A percentile compares a stretch with the other conserved stretches of the same genome.
These are phyloP conservation scores for Plasmodium gonderi DNA, from an alignment of 169 alveolate species.

Conservation along the genomic window DNA sequence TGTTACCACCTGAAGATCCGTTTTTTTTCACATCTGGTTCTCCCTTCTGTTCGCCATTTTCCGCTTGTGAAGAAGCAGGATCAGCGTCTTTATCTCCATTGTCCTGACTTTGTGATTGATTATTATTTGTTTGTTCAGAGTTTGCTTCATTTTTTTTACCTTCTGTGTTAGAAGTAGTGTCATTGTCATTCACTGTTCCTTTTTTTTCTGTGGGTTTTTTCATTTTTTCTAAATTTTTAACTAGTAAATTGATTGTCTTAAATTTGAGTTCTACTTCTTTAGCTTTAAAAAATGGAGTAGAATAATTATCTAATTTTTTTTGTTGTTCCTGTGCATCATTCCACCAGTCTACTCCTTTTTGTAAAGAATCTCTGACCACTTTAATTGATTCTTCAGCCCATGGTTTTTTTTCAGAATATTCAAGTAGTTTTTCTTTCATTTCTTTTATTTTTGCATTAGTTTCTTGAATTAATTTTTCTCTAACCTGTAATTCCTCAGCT, in stretches of 20 bases:
- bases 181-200: background rate
- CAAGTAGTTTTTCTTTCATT: slow-evolving; percentile 34
- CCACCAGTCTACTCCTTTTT: slow-evolving; percentile 52
- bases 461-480: slow-evolving; percentile 35
- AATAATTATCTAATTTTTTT: slow-evolving; percentile 66
- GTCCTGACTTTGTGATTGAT: background rate
- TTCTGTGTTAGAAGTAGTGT: background rate
- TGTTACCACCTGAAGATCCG: background rate
- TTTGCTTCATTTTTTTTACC: slow-evolving; percentile 43
- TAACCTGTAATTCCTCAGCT: slow-evolving; percentile 61
- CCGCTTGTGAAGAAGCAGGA: background rate
- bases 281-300: slow-evolving; percentile 70
- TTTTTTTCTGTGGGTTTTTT: slow-evolving; percentile 39
- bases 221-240: slow-evolving; percentile 36
- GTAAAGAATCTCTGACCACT: slow-evolving; percentile 50
- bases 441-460: slow-evolving; percentile 44
- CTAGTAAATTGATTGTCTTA: background rate
- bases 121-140: slow-evolving; percentile 21
- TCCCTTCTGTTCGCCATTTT: background rate
- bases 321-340: slow-evolving; percentile 71
- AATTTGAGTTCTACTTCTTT: slow-evolving; percentile 56
- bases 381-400: slow-evolving; percentile 68
- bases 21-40: background rate
- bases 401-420: slow-evolving; percentile 39
- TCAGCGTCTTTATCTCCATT: slow-evolving; percentile 12